Conservation (phyloP, 306 rosid species). For the Dalbergia cochinchinensis region DNA sequence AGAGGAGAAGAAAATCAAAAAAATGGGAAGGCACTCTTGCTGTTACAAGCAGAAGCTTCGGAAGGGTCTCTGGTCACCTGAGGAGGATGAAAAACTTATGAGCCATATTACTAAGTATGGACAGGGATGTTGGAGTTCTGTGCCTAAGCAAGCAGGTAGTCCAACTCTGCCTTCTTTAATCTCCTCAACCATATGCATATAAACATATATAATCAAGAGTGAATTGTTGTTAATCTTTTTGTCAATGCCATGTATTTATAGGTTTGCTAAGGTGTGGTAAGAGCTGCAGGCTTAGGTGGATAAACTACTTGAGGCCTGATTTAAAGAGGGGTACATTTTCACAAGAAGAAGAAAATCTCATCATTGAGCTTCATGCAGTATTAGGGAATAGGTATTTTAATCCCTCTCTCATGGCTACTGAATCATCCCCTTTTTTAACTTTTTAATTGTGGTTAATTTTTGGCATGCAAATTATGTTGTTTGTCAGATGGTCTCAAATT, state of each 20-base stretch:
- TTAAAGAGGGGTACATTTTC: conserved; percentile 75
- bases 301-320: conserved; percentile 76
- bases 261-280: conserved; percentile 78
- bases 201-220: background rate
- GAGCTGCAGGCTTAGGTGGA: conserved; percentile 77
- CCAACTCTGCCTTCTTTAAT: background rate
- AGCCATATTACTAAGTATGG: conserved; percentile 64
- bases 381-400: conserved; percentile 65
- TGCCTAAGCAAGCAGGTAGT: conserved; percentile 71
- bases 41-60: conserved; percentile 73
- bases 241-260: conserved; percentile 35
- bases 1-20: background rate
- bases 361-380: conserved; percentile 65
- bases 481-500: conserved; percentile 86
- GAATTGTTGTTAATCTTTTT: background rate
- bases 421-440: conserved; percentile 5
- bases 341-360: conserved; percentile 62
- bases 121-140: conserved; percentile 75
- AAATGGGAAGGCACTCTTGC: conserved; percentile 75
- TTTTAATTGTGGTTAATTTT: no score
- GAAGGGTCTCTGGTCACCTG: conserved; percentile 73
- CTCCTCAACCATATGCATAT: background rate
- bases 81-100: conserved; percentile 69
- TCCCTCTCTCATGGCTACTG: background rate
- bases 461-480: conserved; percentile 13